Percentiles rank a stretch among this genome's conserved stretches.
Evolutionary conservation across 2,329 filamentous ascomycete species (phyloP).

Genomic region (Phialophora tarda): DNA sequence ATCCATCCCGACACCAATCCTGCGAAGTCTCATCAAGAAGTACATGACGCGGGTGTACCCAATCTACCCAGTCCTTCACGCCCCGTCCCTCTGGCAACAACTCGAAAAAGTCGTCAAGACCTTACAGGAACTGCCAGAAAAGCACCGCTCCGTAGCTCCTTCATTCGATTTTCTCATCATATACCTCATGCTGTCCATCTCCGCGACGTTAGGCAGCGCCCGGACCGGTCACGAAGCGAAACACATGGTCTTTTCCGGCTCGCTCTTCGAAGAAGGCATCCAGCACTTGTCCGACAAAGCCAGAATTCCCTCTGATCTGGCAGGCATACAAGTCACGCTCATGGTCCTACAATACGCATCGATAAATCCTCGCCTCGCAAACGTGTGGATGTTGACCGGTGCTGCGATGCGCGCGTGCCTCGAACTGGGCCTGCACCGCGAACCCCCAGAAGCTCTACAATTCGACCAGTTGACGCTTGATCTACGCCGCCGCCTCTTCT

Average conservation of each 20-base stretch:
- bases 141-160: slow-evolving; percentile 36
- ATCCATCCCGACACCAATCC: slow-evolving; percentile 39
- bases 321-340: slow-evolving; percentile 40
- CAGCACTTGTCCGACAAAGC: slow-evolving; percentile 43
- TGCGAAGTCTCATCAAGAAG: slow-evolving; percentile 43
- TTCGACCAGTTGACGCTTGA: slow-evolving; percentile 40
- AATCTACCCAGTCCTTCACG: slow-evolving; percentile 42
- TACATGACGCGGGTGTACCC: slow-evolving; percentile 44
- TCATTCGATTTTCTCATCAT: slow-evolving; percentile 45
- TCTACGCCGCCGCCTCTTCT: slow-evolving; percentile 41
- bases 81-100: slow-evolving; percentile 41
- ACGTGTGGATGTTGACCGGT: slow-evolving; percentile 42
- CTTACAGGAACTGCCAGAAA: slow-evolving; percentile 36
- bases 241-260: slow-evolving; percentile 43
- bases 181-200: slow-evolving; percentile 45
- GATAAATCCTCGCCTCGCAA: slow-evolving; percentile 41
- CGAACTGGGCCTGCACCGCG: slow-evolving; percentile 41
- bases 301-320: slow-evolving; percentile 41
- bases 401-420: slow-evolving; percentile 42
- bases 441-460: slow-evolving; percentile 35
- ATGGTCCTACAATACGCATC: slow-evolving; percentile 41
- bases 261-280: slow-evolving; percentile 45
- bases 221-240: slow-evolving; percentile 43
- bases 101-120: slow-evolving; percentile 38
- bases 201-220: slow-evolving; percentile 44